Evolutionary conservation across 495 filamentous ascomycete genomes (phyloP), one percentile per base, ranked within the genome.

Genomic region (Tuber umbilicatum): DNA sequence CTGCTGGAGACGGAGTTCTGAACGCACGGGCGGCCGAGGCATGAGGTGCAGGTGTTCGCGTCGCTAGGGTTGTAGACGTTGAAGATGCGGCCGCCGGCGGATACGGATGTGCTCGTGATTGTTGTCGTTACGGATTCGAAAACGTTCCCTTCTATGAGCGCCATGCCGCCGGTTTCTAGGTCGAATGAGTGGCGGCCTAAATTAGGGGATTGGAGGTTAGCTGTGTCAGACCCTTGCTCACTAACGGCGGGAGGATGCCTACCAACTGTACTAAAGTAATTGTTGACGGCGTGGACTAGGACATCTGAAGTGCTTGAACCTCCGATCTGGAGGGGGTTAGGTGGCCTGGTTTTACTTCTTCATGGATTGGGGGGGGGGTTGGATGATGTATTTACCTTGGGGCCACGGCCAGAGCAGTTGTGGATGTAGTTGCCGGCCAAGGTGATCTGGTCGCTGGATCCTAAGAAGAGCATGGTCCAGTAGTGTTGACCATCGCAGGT

Each of bases 131-230:
- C 85, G 74, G 86, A 86, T 82, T 88, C 84, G 84, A 89, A 89
- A n/a, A 86, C 85, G 78, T 87, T 89, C n/a, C 88, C 88, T 80
- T 89, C 88, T 5, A 86, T 87, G 7, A 89, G 83, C 68, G 88
- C 85, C 77, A 85, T 85, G 68, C 83, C 85, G 69, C 87, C 87
- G 10, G 82, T 79, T 47, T 81, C 84, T 72, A 88, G 85, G 80
- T 89, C 87, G 81, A 89, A 89, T 23, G 86, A 84, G 79, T 89
- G 88, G 43, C 87, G 87, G 55, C 83, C 74, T 76, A 9, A 17
- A 39, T 38, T 19, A 5, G 35, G 31, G n/a, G 39, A 23, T 5
- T 42, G 3, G 16, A 17, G 41, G 31, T 76, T 69, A 76, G 74
- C 31, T 60, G 27, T 55, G 21, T 35, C 40, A 16, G 2, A 1